Evolutionary conservation across 1,284 basidiomycete genomes (phyloP).

Genomic region (Marasmius oreades): DNA sequence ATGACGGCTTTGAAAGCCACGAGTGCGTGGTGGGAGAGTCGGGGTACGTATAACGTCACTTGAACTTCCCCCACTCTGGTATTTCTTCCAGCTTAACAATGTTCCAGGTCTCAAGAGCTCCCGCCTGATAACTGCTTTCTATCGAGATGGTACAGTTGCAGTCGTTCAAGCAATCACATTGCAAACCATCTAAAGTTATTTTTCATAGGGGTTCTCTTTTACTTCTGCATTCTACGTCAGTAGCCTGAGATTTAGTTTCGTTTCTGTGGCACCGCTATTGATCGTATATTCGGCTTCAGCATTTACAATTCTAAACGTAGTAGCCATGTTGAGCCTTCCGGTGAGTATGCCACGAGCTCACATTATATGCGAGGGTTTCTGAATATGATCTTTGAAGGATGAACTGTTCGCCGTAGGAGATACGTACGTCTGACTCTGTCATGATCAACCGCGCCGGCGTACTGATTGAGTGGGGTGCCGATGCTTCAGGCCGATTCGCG

Average conservation of each 20-base stretch:
- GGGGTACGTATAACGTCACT: neutral
- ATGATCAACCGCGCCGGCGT: too few species aligned
- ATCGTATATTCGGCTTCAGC: neutral
- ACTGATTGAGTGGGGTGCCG: too few species aligned
- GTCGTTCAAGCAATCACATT: neutral
- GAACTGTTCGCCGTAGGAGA: neutral
- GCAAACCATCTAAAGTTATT: neutral
- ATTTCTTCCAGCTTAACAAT: too few species aligned
- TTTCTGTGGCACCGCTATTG: neutral
- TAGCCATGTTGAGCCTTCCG: neutral
- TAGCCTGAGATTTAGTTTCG: neutral
- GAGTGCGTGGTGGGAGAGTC: neutral
- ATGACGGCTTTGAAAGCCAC: neutral
- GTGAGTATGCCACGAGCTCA: neutral
- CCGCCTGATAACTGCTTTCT: neutral
- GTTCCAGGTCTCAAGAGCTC: neutral
- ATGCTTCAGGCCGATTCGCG: neutral
- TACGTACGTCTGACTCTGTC: neutral
- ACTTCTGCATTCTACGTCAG: neutral
- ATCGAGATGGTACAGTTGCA: neutral
- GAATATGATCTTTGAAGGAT: neutral
- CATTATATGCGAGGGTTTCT: neutral
- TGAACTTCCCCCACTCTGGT: too few species aligned
- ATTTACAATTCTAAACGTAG: neutral
- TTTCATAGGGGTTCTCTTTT: neutral